These are phyloP conservation scores for Leccinum subspadiceum DNA, from an alignment of 1,284 basidiomycete genomes.

Conservation along the genomic window DNA sequence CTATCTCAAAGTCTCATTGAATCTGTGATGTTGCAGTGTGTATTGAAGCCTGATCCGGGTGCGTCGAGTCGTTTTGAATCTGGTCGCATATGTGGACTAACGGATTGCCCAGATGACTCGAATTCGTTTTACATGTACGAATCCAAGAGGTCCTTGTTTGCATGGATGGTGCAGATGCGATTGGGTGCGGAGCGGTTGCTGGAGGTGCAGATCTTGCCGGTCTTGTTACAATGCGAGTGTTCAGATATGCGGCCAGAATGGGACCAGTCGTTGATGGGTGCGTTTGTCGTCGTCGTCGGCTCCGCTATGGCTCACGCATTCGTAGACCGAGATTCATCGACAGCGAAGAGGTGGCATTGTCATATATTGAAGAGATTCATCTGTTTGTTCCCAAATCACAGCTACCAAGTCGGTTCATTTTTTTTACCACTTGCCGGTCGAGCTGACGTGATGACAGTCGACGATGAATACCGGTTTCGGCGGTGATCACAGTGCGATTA, in stretches of 20 bases:
- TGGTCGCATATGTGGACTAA: background rate
- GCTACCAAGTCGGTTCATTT: constrained; percentile 49
- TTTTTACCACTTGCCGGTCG: background rate
- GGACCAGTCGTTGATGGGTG: constrained; percentile 35
- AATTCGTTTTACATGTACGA: constrained; percentile 96
- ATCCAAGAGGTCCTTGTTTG: constrained; percentile 75
- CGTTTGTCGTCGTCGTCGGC: too few species aligned
- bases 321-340: constrained; percentile 77
- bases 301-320: background rate
- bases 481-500: too few species aligned
- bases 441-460: constrained; percentile 37
- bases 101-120: constrained; percentile 62
- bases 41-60: background rate
- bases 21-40: background rate
- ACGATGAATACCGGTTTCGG: constrained; percentile 12
- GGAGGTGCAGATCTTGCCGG: constrained; percentile 75
- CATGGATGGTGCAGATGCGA: constrained; percentile 62
- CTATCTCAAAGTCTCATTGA: too few species aligned
- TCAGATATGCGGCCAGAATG: constrained; percentile 79
- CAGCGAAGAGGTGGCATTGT: constrained; percentile 57
- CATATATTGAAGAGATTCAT: constrained; percentile 73
- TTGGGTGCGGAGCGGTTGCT: constrained; percentile 33
- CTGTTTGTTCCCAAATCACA: constrained; percentile 78
- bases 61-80: background rate
- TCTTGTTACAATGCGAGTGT: constrained; percentile 86